Evolutionary conservation across 2,329 filamentous ascomycete genomes (phyloP).

Genomic region (Aspergillus sp.): DNA sequence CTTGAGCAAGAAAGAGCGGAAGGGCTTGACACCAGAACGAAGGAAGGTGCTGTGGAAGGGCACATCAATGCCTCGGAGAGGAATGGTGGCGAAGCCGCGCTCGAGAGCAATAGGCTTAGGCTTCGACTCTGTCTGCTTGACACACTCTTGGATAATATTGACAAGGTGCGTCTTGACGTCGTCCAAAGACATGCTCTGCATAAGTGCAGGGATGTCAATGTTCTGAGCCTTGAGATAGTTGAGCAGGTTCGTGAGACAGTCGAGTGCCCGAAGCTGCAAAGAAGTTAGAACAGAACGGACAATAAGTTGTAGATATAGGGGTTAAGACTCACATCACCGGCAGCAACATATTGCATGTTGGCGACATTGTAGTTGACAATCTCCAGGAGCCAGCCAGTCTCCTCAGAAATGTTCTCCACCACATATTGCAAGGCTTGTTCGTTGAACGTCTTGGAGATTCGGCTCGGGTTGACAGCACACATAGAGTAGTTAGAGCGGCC

Average conservation of each 20-base stretch:
- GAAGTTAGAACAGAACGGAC: slow-evolving; percentile 23
- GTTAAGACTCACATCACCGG: slow-evolving; percentile 57
- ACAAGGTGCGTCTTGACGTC: slow-evolving; percentile 87
- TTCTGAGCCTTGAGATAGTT: slow-evolving; percentile 97
- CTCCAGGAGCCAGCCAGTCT: slow-evolving; percentile 92
- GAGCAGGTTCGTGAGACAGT: slow-evolving; percentile 72
- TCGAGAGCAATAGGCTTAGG: slow-evolving; percentile 84
- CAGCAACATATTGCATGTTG: slow-evolving; percentile 70
- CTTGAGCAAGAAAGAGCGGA: slow-evolving; percentile 97
- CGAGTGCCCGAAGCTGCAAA: slow-evolving; percentile 59
- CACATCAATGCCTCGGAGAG: slow-evolving; percentile 94
- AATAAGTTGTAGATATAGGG: neutral
- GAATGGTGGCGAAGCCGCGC: slow-evolving; percentile 95
- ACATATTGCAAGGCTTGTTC: slow-evolving; percentile 96
- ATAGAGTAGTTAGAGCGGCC: slow-evolving; percentile 98
- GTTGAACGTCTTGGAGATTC: slow-evolving; percentile 98
- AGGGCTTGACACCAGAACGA: slow-evolving; percentile 96
- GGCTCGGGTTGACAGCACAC: slow-evolving; percentile 98
- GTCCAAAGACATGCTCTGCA: slow-evolving; percentile 81
- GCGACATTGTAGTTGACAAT: slow-evolving; percentile 93
- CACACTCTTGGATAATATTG: slow-evolving; percentile 86
- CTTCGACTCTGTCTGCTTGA: slow-evolving; percentile 84
- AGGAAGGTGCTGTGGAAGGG: slow-evolving; percentile 99
- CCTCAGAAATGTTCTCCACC: slow-evolving; percentile 90
- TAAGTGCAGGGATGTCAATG: slow-evolving; percentile 93